Conservation (phyloP, 106 monocot species). For the Xerophyta viscosa region DNA sequence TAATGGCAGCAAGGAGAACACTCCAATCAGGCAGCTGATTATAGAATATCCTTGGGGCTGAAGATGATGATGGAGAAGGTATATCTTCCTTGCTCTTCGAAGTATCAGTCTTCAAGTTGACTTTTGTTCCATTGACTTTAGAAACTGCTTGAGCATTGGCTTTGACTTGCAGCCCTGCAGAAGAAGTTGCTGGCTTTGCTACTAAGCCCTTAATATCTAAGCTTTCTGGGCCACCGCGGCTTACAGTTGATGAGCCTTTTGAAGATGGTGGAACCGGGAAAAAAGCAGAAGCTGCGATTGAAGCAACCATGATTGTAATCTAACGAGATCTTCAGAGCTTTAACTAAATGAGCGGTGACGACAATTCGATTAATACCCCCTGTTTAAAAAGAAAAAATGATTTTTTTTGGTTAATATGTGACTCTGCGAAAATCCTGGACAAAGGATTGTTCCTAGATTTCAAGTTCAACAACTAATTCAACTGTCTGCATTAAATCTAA, state of each 20-base stretch:
- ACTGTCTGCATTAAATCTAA: no score
- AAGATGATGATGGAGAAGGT: no score
- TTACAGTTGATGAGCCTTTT: conserved; percentile 19
- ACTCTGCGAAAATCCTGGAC: no score
- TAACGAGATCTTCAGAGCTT: no score
- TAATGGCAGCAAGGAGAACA: conserved; percentile 78
- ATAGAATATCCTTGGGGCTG: conserved; percentile 71
- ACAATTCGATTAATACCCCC: no score
- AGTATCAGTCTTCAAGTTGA: conserved; percentile 26
- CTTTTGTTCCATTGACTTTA: conserved; percentile 53
- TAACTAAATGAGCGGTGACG: not conserved
- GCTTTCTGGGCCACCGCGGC: conserved; percentile 21
- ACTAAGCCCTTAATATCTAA: conserved; percentile 25
- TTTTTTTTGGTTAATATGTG: no score
- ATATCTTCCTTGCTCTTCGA: conserved; percentile 28
- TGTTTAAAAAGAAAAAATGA: no score
- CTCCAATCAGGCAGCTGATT: conserved; percentile 93
- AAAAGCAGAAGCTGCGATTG: conserved; percentile 46
- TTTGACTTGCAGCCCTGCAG: conserved; percentile 38
- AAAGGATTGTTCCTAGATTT: no score
- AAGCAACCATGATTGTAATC: conserved; percentile 35
- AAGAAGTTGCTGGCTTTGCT: conserved; percentile 25
- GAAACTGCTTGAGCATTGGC: conserved; percentile 49
- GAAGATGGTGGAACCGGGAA: conserved; percentile 37
- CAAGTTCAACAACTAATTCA: no score